Base-by-base conservation (phyloP, 2,329 filamentous ascomycete genomes). In the Alternaria triticimaculans region DNA sequence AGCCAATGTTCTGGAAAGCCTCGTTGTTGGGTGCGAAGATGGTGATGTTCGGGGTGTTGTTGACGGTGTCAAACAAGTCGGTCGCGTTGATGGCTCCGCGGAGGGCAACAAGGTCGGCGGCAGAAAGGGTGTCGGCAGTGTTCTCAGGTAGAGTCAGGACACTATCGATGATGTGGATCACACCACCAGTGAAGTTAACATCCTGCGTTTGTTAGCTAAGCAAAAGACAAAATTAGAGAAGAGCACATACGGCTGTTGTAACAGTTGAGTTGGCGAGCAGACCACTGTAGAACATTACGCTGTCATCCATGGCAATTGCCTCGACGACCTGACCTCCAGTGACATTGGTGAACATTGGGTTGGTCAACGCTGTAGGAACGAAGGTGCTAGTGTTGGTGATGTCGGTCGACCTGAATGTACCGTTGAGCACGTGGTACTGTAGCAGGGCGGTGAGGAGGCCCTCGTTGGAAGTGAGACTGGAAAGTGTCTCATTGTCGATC, bases 21-120 rank as follows among this genome's bases (percentile, higher is more conserved):
- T 80, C 80, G 74, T 90, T 88, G 72, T 81, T 84, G 2, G 90
- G 89, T 0, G 86, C 88, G 67, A 92, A 91, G 65, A 92, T 82
- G 59, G 90, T 92, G 43, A 91, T 67, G 71, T 88, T 82, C 26
- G 72, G 69, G 9, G 79, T 72, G 12, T 64, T 68, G 63, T 83
- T 77, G 33, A 89, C 73, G 18, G 81, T 76, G 3, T 79, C 69
- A 20, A 81, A 66, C n/a, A 83, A 72, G 64, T 80, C 71, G 23
- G 82, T 79, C 5, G 73, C 68, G 20, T 76, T 78, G 48, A 82
- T 66, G n/a, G 82, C 82, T 41, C 81, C 82, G 58, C 76, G 75
- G 37, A 83, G 70, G n/a, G 79, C 76, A 26, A 80, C 80, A 12
- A 84, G 75, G 62, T 76, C 76, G 21, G 77, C 73, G 9, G 75